These are phyloP conservation scores for Leccinellum luteum DNA, from an alignment of 768 basidiomycete species.

Conservation along the genomic window DNA sequence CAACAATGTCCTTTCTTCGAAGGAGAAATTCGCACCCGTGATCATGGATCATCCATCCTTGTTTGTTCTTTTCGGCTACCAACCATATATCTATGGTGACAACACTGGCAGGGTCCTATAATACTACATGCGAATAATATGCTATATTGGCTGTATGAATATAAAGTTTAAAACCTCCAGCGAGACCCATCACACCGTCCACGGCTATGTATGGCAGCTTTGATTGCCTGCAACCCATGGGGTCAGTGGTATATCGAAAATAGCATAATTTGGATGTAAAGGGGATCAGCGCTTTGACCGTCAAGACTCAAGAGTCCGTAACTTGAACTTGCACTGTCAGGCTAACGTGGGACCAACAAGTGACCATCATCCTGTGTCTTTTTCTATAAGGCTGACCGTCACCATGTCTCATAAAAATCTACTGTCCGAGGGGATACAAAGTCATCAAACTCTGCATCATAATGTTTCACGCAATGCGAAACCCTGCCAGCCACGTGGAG, in stretches of 20 bases:
- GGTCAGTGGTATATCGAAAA: slow-evolving; percentile 40
- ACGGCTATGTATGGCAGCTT: slow-evolving; percentile 48
- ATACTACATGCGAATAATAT: slow-evolving; percentile 6
- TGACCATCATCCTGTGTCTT: neutral
- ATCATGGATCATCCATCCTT: neutral
- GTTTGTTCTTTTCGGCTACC: neutral
- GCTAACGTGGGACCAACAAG: no score
- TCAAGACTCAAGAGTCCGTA: slow-evolving; percentile 2
- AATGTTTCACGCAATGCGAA: neutral
- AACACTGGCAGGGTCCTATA: neutral
- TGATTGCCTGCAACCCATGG: slow-evolving; percentile 40
- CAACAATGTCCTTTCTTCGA: slow-evolving; percentile 14
- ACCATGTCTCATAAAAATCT: no score
- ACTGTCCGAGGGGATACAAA: neutral
- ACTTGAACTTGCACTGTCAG: no score
- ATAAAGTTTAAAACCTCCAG: slow-evolving; percentile 55
- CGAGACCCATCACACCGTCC: slow-evolving; percentile 52
- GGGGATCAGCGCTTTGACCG: slow-evolving; percentile 12
- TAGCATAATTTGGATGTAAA: slow-evolving; percentile 55
- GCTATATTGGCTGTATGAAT: neutral
- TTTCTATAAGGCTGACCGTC: no score
- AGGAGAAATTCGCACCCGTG: slow-evolving; percentile 7
- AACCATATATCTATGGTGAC: neutral
- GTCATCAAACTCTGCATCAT: neutral
- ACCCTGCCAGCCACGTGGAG: neutral